Evolutionary conservation across 805 yeast genomes (phyloP).

Genomic region (Lipomyces chichibuensis): DNA sequence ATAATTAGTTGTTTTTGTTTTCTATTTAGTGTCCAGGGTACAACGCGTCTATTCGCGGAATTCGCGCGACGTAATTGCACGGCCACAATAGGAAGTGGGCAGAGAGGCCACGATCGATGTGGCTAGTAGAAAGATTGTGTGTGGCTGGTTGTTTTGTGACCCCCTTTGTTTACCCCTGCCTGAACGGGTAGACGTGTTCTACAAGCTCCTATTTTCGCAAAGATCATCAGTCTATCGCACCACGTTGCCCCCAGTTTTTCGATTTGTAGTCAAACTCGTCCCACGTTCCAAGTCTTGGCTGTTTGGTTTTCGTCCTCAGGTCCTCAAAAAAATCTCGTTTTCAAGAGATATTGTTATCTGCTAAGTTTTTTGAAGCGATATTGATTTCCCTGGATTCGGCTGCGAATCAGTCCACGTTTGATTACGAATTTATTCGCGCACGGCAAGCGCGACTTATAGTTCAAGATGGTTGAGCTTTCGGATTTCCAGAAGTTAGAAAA

Average conservation of each 20-base stretch:
- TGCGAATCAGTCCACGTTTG: neutral
- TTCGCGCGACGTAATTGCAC: neutral
- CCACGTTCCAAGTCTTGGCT: neutral
- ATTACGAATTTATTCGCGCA: neutral
- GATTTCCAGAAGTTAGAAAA: conserved; percentile 94
- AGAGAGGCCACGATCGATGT: too few relatives aligned
- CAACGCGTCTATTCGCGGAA: too few relatives aligned
- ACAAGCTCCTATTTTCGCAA: neutral
- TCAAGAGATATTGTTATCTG: neutral
- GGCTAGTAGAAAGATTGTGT: neutral
- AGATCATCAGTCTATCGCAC: neutral
- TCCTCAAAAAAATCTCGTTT: neutral
- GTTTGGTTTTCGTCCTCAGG: neutral
- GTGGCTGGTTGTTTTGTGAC: neutral
- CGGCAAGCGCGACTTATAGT: neutral
- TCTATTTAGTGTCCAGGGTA: neutral
- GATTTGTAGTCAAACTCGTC: neutral
- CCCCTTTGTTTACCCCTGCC: conserved; percentile 2
- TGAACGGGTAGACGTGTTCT: neutral
- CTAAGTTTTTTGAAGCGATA: neutral
- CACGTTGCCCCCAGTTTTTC: neutral
- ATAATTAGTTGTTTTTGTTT: neutral
- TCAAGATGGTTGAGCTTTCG: conserved; percentile 76
- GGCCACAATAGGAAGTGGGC: neutral
- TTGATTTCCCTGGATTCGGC: neutral